Evolutionary conservation across 2,329 filamentous ascomycete species (phyloP), one percentile per base, ranked within the genome.

Genomic region (Microdochium paspali): DNA sequence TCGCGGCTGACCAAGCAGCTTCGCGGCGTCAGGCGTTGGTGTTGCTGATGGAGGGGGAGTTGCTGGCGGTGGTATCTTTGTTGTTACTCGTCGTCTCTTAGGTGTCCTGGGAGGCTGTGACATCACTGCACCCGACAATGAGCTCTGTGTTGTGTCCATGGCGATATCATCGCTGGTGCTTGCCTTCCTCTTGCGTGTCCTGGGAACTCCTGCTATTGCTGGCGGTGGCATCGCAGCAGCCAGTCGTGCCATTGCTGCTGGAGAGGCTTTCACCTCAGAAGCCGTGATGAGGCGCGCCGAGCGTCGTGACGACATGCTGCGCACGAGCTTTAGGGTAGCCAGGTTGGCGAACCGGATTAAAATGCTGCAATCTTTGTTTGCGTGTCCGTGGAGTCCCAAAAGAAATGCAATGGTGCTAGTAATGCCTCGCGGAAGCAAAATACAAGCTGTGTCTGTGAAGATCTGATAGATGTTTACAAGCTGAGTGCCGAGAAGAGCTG

Each of bases 11-110:
- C 62, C 61, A 10, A 73, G 69, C 45, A 72, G 62, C 24, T 61
- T 62, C 12, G 65, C 67, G 40, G 65, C 67, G 50, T 63, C 66
- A n/a, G 73, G 70, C 1, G 72, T 74, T 1, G 73, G 72, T 4
- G 74, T 77, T 23, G 62, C 56, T 18, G 72, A 71, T 13, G 66
- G 65, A 7, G 54, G 58, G 54, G 13, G 61, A 61, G 62, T 64
- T 10, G 53, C 55, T 48, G 63, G 58, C 35, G 48, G 50, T 12
- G 25, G 44, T 44, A 44, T 39, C 10, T 54, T 57, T 30, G 45
- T 54, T 18, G 51, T n/a, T n/a, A n/a, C 24, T 2, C 58, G 59
- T 44, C 59, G 57, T 51, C 56, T 65, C 45, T 51, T 58, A 35
- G 61, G 59, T 44, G 61, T 60, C 32, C 58, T 50, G 9, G 63